These are phyloP conservation scores for Aspergillus sp. DNA, from an alignment of 2,329 filamentous ascomycete genomes.

Conservation along the genomic window DNA sequence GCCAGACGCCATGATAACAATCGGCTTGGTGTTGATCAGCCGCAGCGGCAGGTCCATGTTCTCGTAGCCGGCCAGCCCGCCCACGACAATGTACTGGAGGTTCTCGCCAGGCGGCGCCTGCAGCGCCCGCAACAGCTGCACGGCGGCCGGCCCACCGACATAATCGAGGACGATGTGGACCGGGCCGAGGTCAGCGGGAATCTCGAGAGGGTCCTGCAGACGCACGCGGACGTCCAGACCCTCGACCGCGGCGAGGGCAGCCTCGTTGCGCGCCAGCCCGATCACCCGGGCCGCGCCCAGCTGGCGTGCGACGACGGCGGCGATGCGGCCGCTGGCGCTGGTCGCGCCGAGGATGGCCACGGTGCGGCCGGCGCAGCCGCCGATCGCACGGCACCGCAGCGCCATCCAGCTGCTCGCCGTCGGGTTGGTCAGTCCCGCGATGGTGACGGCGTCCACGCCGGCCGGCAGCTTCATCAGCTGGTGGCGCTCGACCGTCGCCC, in stretches of 20 bases:
- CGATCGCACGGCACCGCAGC: constrained; percentile 1
- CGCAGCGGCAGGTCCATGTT: not conserved
- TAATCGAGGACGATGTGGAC: constrained; percentile 5
- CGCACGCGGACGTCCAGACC: constrained; percentile 2
- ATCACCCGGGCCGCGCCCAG: constrained; percentile 3
- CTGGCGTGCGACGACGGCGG: constrained; percentile 2
- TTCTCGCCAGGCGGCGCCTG: not conserved
- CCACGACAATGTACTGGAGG: constrained; percentile 2
- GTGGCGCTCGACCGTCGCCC: not conserved
- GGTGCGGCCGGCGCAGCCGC: constrained; percentile 4
- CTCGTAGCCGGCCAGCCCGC: not conserved
- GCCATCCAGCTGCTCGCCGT: constrained; percentile 5
- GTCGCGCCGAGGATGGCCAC: constrained; percentile 5
- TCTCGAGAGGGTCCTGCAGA: not conserved
- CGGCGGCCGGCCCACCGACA: constrained; percentile 1
- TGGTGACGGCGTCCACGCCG: not conserved
- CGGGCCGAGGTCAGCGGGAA: not conserved
- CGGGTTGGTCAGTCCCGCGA: not conserved
- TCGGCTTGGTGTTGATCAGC: constrained; percentile 2
- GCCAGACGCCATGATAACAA: constrained; percentile 5
- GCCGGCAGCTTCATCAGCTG: not conserved
- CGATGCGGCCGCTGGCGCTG: constrained; percentile 1
- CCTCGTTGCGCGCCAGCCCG: constrained; percentile 1
- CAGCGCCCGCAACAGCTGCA: not conserved
- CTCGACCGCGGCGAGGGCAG: not conserved